Conservation (phyloP, 345 rosid species). For the Citrus glauca region DNA sequence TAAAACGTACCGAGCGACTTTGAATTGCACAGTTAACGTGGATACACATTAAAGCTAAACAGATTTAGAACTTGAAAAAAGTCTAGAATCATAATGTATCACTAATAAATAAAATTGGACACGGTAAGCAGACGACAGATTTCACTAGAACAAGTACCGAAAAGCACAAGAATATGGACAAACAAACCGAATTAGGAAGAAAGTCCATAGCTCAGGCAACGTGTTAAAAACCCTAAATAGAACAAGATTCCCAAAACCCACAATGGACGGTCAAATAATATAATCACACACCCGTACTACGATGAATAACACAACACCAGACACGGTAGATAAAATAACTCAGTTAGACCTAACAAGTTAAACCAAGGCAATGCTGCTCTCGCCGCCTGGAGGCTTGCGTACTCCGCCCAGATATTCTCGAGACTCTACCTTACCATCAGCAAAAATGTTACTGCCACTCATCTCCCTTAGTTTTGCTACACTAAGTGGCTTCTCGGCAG, state of each 20-base stretch:
- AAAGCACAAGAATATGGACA: slow-evolving; percentile 34
- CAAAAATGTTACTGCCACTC: slow-evolving; percentile 78
- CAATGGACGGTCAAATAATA: slow-evolving; percentile 37
- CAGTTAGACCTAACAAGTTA: slow-evolving; percentile 42
- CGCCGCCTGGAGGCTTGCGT: slow-evolving; percentile 98
- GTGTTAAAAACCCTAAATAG: slow-evolving; percentile 31
- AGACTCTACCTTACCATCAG: slow-evolving; percentile 83
- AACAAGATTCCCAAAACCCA: slow-evolving; percentile 37
- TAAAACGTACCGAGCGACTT: no score
- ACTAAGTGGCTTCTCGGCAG: slow-evolving; percentile 65
- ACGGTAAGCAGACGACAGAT: slow-evolving; percentile 12
- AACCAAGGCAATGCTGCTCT: slow-evolving; percentile 91
- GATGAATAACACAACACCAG: slow-evolving; percentile 31
- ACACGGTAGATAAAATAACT: slow-evolving; percentile 20
- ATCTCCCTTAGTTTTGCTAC: slow-evolving; percentile 76
- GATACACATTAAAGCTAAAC: neutral
- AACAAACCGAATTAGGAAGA: slow-evolving; percentile 36
- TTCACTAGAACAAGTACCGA: slow-evolving; percentile 20
- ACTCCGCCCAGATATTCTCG: slow-evolving; percentile 93
- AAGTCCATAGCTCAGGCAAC: slow-evolving; percentile 26
- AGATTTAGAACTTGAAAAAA: neutral
- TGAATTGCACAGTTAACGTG: no score
- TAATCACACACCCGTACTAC: slow-evolving; percentile 38
- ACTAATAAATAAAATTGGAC: slow-evolving; percentile 10
- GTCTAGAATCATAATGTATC: neutral